A percentile compares a stretch with the other conserved stretches of the same genome.
Conservation (phyloP, 2,329 filamentous ascomycete species). For the Nemania abortiva region DNA sequence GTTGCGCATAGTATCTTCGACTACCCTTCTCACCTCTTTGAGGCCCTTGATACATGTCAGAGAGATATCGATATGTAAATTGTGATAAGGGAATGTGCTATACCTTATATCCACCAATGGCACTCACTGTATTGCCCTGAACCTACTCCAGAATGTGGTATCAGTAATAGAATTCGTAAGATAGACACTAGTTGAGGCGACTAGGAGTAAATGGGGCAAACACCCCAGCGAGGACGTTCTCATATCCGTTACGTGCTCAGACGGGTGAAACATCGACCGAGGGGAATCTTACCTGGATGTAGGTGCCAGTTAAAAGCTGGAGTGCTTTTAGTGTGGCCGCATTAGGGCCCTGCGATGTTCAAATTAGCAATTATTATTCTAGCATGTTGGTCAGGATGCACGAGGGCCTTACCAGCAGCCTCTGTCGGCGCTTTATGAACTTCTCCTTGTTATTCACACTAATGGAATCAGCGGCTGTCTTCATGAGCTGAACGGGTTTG, state of each 20-base stretch:
- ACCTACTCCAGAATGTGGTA: slow-evolving; percentile 54
- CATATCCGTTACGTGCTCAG: not conserved
- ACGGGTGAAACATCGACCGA: not conserved
- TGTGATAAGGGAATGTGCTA: not conserved
- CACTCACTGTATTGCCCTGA: slow-evolving; percentile 93
- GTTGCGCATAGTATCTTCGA: slow-evolving; percentile 97
- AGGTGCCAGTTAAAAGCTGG: slow-evolving; percentile 89
- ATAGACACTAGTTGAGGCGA: not conserved
- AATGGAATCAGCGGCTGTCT: slow-evolving; percentile 75
- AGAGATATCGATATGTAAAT: not conserved
- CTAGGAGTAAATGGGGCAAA: not conserved
- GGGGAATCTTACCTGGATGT: slow-evolving; percentile 74
- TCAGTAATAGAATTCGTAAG: slow-evolving; percentile 3
- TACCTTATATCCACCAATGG: slow-evolving; percentile 87
- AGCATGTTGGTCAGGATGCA: not conserved
- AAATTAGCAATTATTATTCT: slow-evolving; percentile 15
- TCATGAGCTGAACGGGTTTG: not conserved
- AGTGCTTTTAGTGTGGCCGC: slow-evolving; percentile 88
- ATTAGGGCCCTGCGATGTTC: slow-evolving; percentile 73
- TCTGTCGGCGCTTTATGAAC: slow-evolving; percentile 93
- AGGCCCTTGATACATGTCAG: slow-evolving; percentile 64
- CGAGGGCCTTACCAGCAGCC: slow-evolving; percentile 71
- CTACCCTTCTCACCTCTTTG: slow-evolving; percentile 89
- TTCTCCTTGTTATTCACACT: slow-evolving; percentile 93
- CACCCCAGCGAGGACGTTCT: not conserved